Conservation (phyloP, 306 rosid genomes). For the Quercus wislizeni region DNA sequence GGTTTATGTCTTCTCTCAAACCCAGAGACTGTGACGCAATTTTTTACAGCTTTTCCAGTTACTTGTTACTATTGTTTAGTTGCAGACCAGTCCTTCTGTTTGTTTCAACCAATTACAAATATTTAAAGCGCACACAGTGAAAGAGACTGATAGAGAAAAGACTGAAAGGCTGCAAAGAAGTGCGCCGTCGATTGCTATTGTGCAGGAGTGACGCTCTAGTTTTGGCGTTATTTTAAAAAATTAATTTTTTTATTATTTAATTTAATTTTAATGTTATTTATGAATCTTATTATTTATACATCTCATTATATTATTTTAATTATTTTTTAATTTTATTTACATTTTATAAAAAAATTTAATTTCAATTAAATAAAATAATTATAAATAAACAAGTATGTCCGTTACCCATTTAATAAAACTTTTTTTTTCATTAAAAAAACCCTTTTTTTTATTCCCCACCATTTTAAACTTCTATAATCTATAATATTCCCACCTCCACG, state of each 20-base stretch:
- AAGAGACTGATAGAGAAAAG: neutral
- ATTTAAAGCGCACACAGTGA: neutral
- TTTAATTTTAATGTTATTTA: too few species aligned
- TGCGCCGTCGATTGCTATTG: neutral
- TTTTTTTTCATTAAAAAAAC: too few species aligned
- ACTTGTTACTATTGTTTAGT: neutral
- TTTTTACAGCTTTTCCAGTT: neutral
- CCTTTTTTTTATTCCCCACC: too few species aligned
- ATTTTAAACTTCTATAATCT: too few species aligned
- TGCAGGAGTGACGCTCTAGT: neutral
- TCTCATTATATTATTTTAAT: accelerated
- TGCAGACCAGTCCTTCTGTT: neutral
- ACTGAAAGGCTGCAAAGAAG: neutral
- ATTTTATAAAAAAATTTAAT: accelerated
- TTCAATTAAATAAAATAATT: accelerated
- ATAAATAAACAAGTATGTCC: accelerated
- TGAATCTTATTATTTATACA: accelerated
- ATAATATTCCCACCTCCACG: too few species aligned
- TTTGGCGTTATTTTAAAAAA: accelerated
- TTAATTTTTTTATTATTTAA: too few species aligned
- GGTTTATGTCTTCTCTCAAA: constrained; percentile 19
- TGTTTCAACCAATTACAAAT: neutral
- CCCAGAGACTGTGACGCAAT: constrained; percentile 12
- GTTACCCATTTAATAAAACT: too few species aligned
- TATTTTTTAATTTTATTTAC: too few species aligned